Percentiles rank a stretch among this genome's conserved stretches.
These are phyloP conservation scores for Dillenia turbinata DNA, from an alignment of 164 flowering plant species.

Conservation along the genomic window DNA sequence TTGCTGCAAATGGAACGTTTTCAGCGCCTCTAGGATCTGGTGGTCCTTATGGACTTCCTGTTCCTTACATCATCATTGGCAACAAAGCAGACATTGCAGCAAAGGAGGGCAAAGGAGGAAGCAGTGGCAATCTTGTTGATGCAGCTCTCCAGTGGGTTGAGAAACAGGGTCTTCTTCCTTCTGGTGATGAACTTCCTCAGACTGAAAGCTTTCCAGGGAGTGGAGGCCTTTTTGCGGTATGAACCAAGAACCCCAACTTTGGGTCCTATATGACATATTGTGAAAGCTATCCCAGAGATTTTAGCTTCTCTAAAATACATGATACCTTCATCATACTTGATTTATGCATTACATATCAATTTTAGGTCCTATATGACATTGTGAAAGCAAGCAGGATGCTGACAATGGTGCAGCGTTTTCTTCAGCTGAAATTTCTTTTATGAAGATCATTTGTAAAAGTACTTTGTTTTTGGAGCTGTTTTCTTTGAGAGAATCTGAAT, in stretches of 20 bases:
- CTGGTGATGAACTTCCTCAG: conserved; percentile 88
- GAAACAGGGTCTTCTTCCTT: conserved; percentile 92
- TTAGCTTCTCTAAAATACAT: no score
- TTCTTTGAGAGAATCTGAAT: no score
- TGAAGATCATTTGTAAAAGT: no score
- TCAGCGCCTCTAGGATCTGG: conserved; percentile 85
- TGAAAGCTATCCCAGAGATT: no score
- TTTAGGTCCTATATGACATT: no score
- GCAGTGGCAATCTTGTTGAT: conserved; percentile 96
- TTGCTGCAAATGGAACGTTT: conserved; percentile 82
- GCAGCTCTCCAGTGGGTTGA: conserved; percentile 97
- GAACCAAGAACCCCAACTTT: conserved; percentile 19
- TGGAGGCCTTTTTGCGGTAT: conserved; percentile 68
- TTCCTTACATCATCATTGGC: conserved; percentile 85
- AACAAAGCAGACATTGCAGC: conserved; percentile 91
- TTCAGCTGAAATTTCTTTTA: no score
- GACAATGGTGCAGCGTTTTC: no score
- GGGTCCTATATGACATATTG: no score
- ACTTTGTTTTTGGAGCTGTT: no score
- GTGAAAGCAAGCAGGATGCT: no score
- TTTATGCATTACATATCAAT: no score
- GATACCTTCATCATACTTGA: no score
- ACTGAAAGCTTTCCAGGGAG: conserved; percentile 80
- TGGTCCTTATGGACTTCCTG: conserved; percentile 97
- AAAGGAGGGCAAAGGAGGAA: conserved; percentile 70